Conservation (phyloP, 306 rosid species). For the Oxytropis ochrocephala region DNA sequence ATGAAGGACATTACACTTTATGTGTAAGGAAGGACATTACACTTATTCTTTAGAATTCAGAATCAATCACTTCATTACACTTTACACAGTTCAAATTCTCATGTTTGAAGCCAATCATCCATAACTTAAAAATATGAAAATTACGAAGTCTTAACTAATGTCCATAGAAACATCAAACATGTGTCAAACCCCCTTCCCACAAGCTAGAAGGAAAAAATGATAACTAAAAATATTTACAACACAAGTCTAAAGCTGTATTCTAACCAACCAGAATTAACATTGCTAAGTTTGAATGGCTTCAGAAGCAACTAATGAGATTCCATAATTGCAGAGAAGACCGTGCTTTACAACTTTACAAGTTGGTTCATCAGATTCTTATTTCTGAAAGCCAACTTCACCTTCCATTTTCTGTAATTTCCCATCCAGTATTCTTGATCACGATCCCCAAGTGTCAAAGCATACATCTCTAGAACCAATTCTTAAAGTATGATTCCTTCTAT, state of each 20-base stretch:
- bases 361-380: neutral
- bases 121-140: neutral
- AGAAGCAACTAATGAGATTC: neutral
- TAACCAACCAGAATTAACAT: slow-evolving; percentile 8
- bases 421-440: neutral
- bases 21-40: no score
- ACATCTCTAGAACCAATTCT: neutral
- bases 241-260: neutral
- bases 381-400: neutral
- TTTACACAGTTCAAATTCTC: neutral
- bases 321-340: neutral
- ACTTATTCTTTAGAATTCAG: no score
- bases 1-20: no score
- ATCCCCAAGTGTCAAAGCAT: neutral
- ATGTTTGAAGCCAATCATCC: neutral
- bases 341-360: neutral
- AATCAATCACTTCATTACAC: neutral
- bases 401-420: slow-evolving; percentile 2
- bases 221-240: neutral
- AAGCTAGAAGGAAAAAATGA: neutral
- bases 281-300: neutral
- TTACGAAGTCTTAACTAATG: neutral
- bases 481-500: neutral
- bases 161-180: neutral
- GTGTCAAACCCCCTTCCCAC: neutral